Conservation (phyloP, 2,329 filamentous ascomycete species). For the Cercospora sp. region DNA sequence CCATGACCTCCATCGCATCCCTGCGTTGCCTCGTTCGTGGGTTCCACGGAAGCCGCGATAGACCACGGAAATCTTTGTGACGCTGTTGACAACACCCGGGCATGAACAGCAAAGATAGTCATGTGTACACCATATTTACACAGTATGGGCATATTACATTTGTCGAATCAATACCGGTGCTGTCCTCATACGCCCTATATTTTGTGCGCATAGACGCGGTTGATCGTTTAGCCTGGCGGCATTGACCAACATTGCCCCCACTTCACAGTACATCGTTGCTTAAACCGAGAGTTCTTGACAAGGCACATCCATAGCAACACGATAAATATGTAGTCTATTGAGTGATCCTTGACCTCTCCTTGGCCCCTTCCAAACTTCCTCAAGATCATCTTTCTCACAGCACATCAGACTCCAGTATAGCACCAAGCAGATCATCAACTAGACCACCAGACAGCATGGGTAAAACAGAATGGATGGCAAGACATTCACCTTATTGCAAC, state of each 20-base stretch:
- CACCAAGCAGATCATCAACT: slow-evolving; percentile 22
- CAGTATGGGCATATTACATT: background rate
- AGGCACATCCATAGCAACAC: background rate
- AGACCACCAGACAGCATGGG: slow-evolving; percentile 32
- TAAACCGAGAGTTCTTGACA: background rate
- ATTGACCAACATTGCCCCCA: background rate
- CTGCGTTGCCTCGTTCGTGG: background rate
- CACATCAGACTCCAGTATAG: background rate
- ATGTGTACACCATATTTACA: background rate
- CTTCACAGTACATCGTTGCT: background rate
- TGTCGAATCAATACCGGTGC: background rate
- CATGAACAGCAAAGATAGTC: background rate
- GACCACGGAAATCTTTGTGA: background rate
- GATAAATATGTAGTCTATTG: background rate
- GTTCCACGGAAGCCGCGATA: background rate
- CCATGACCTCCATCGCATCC: background rate
- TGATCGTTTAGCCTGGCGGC: background rate
- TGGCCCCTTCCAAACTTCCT: background rate
- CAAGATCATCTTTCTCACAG: background rate
- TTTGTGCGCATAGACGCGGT: background rate
- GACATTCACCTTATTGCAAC: background rate
- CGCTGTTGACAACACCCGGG: background rate
- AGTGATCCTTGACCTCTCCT: background rate
- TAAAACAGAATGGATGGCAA: slow-evolving; percentile 51
- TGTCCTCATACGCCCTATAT: background rate